Conservation (phyloP, 495 filamentous ascomycete species). For the Immersiella caudata region DNA sequence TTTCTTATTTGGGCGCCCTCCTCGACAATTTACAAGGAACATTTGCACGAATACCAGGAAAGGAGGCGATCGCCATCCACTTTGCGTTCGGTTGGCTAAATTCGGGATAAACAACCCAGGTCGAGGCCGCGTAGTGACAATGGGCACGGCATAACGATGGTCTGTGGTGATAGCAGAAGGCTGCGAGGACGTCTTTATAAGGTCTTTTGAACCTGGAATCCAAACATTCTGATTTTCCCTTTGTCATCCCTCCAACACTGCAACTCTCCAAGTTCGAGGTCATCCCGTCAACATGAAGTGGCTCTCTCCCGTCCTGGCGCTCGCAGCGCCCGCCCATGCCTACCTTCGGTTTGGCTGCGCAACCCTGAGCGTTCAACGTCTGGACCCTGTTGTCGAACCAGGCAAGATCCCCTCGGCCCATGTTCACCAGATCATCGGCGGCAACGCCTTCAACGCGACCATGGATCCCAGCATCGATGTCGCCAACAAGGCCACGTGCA, state of each 20-base stretch:
- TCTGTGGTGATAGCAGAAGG: neutral
- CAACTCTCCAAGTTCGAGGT: neutral
- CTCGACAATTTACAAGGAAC: neutral
- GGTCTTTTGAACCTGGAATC: neutral
- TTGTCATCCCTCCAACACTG: neutral
- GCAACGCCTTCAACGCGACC: conserved; percentile 45
- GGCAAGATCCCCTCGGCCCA: conserved; percentile 42
- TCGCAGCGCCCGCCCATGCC: conserved; percentile 22
- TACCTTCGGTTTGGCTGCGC: conserved; percentile 48
- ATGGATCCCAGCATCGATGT: conserved; percentile 32
- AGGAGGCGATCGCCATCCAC: neutral
- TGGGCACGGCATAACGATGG: neutral
- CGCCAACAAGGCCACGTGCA: conserved; percentile 34
- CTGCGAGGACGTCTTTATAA: neutral
- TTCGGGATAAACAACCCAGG: neutral
- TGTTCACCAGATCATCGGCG: conserved; percentile 49
- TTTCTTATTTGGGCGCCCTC: neutral
- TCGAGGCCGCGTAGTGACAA: neutral
- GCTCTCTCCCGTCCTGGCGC: neutral
- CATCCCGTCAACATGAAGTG: conserved; percentile 7
- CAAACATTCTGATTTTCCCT: neutral
- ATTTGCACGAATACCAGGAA: neutral
- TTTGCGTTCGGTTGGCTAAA: neutral
- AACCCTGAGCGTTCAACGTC: conserved; percentile 35
- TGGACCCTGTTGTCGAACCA: conserved; percentile 36